Percentiles rank a stretch among this genome's conserved stretches.
These are phyloP conservation scores for Penicillium coffeae DNA, from an alignment of 495 filamentous ascomycete genomes.

Conservation along the genomic window DNA sequence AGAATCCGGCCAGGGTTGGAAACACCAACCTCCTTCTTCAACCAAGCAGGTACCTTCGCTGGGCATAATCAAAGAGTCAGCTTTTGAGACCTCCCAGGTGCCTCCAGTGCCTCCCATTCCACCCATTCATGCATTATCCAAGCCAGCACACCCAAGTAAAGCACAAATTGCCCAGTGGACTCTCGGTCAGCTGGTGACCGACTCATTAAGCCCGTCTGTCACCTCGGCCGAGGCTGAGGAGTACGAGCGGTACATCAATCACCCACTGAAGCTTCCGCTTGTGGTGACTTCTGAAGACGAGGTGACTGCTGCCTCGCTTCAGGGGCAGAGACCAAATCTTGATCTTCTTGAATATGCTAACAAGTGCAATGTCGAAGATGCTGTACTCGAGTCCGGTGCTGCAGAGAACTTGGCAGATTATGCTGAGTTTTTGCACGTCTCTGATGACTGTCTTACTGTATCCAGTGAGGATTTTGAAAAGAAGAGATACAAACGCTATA, in stretches of 20 bases:
- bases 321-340: conserved; percentile 44
- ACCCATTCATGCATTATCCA: conserved; percentile 21
- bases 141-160: conserved; percentile 46
- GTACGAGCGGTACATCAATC: conserved; percentile 85
- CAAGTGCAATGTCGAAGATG: conserved; percentile 39
- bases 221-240: conserved; percentile 71
- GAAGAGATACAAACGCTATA: conserved; percentile 93
- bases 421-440: conserved; percentile 66
- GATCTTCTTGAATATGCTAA: conserved; percentile 76
- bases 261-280: conserved; percentile 84
- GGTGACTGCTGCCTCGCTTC: conserved; percentile 38
- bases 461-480: conserved; percentile 76
- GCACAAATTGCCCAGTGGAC: conserved; percentile 76
- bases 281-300: conserved; percentile 71
- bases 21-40: conserved; percentile 29
- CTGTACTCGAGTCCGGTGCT: conserved; percentile 30
- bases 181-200: conserved; percentile 74
- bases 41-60: conserved; percentile 26
- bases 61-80: conserved; percentile 46
- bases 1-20: conserved; percentile 19
- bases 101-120: conserved; percentile 20
- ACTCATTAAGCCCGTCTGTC: conserved; percentile 77
- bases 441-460: conserved; percentile 83
- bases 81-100: conserved; percentile 18
- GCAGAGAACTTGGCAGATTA: conserved; percentile 75